Evolutionary conservation across 495 filamentous ascomycete species (phyloP).

Genomic region (Neurospora sp.): DNA sequence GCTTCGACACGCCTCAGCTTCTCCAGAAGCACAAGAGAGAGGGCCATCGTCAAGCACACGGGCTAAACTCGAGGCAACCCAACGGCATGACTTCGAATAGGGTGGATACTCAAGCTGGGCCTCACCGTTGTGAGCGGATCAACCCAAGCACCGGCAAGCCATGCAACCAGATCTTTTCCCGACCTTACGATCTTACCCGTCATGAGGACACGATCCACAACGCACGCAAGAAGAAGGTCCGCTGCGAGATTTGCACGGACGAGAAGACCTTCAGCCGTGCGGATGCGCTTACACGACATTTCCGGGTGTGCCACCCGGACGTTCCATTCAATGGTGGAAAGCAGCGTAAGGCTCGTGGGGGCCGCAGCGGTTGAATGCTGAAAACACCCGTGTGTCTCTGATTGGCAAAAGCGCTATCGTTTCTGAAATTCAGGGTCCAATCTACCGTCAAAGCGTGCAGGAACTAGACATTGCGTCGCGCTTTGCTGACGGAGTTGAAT

Average conservation of each 20-base stretch:
- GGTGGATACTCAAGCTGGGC: conserved; percentile 64
- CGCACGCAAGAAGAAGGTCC: conserved; percentile 86
- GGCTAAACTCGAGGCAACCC: conserved; percentile 12
- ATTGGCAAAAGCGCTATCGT: background rate
- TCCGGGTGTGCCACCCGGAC: conserved; percentile 82
- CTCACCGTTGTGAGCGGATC: conserved; percentile 81
- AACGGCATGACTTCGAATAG: background rate
- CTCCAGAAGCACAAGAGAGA: conserved; percentile 96
- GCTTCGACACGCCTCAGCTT: conserved; percentile 77
- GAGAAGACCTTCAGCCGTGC: conserved; percentile 94
- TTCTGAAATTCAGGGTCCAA: background rate
- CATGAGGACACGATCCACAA: conserved; percentile 99
- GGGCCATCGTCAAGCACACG: conserved; percentile 62
- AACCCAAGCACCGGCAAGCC: conserved; percentile 95
- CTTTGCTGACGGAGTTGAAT: background rate
- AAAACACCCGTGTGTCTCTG: background rate
- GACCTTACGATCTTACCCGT: conserved; percentile 94
- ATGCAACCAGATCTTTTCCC: conserved; percentile 90
- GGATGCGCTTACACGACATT: conserved; percentile 84
- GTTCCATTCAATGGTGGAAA: conserved; percentile 66
- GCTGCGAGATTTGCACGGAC: conserved; percentile 88
- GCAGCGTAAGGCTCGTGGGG: conserved; percentile 30
- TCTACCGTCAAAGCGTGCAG: background rate
- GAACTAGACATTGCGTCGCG: background rate
- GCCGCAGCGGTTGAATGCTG: conserved; percentile 14